Evolutionary conservation across 495 filamentous ascomycete species (phyloP), one percentile per base, ranked within the genome.

Genomic region (Penicillium cinerascens): DNA sequence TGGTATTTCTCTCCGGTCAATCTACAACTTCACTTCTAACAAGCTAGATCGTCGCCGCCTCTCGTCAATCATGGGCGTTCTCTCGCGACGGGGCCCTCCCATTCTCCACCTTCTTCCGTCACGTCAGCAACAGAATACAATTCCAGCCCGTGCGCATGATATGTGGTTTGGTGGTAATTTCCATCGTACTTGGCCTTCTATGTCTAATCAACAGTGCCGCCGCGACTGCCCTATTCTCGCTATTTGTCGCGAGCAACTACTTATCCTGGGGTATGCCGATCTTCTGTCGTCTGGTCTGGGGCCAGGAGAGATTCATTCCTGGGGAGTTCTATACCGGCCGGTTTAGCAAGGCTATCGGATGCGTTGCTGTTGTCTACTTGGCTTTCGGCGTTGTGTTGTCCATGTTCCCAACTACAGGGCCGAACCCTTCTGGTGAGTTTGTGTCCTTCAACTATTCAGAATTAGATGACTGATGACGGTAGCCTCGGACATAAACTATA

Each of bases 401-500:
- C 26, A 85, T 85, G 82, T 82, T 85, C 39, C 83, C 83, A 0
- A 76, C 73, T 26, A 70, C 68, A 3, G 82, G 82, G 0, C 81
- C 83, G 36, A 67, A 78, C 61, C 83, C 82, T 13, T 74, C 70
- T 16, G 56, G 74, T 77, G 61, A 58, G 69, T 64, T 18, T 17
- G 13, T 22, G 37, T 13, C 15, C 10, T 22, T 6, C 16, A 38
- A 9, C 9, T 38, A n/a, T 3, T 26, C 11, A 29, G 11, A 9
- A 2, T n/a, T 6, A 4, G 2, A 15, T 33, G 4, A 22, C 54
- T 65, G 39, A 66, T 23, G 13, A 5, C 1, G 11, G 13, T 44
- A 76, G 70, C 79, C 8, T 46, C 77, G 27, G 67, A 65, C 27
- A 87, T 87, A 83, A 87, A 87, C 54, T 87, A 87, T 51, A 85